Conservation (phyloP, 2,329 filamentous ascomycete genomes). For the Leptoxyphium fumago region DNA sequence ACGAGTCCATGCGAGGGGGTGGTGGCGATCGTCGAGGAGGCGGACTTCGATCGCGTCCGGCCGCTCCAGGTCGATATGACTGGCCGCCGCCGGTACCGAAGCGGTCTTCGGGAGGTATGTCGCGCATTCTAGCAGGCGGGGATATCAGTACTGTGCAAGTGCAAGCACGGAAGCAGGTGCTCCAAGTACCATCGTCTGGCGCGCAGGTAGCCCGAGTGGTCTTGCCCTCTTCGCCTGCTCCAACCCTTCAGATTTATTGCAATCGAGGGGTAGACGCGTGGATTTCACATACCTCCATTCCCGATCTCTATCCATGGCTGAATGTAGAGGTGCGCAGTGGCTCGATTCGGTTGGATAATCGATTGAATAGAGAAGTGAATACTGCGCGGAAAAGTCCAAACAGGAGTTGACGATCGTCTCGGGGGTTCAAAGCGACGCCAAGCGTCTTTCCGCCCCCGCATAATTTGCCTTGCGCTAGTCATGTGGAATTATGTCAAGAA, state of each 20-base stretch:
- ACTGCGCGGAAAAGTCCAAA: neutral
- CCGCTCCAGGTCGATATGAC: slow-evolving; percentile 23
- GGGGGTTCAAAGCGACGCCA: neutral
- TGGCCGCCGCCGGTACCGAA: slow-evolving; percentile 21
- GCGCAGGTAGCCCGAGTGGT: neutral
- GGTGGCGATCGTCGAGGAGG: slow-evolving; percentile 11
- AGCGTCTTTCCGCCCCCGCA: neutral
- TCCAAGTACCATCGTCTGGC: neutral
- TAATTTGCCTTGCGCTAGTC: neutral
- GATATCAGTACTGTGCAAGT: neutral
- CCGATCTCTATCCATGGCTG: slow-evolving; percentile 23
- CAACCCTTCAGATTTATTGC: too few species aligned
- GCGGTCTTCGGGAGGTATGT: slow-evolving; percentile 20
- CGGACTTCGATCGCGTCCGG: slow-evolving; percentile 16
- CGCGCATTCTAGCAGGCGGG: slow-evolving; percentile 4
- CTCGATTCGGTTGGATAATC: too few species aligned
- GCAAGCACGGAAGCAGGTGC: neutral
- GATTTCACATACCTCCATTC: slow-evolving; percentile 27
- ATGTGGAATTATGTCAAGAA: too few species aligned
- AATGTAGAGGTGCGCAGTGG: neutral
- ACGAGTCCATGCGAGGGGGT: neutral
- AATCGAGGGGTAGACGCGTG: too few species aligned
- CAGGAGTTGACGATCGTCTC: neutral
- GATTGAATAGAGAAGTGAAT: too few species aligned
- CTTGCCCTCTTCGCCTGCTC: neutral